Conservation (phyloP, 192 early-diverging fungal species). For the Coemansia sp. region DNA sequence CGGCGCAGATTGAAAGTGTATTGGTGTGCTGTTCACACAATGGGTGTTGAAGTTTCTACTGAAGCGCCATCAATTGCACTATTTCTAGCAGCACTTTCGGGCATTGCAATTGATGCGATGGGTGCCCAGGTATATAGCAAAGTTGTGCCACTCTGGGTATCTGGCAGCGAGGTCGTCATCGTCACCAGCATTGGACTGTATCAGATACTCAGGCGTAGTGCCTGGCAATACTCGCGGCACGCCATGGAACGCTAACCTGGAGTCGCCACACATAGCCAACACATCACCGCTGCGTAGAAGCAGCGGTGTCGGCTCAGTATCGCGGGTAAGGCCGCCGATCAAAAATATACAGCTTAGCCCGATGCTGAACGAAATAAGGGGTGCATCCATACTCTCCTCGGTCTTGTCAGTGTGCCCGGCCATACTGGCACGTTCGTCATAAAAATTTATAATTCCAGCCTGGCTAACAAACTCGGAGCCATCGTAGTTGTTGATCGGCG, state of each 20-base stretch:
- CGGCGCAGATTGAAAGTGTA: background rate
- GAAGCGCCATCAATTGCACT: background rate
- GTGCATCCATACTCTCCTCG: conserved; percentile 80
- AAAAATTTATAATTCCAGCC: conserved; percentile 95
- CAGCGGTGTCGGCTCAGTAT: conserved; percentile 68
- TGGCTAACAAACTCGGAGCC: conserved; percentile 66
- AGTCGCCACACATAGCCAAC: conserved; percentile 81
- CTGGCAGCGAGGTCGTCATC: conserved; percentile 20
- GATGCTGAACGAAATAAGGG: conserved; percentile 73
- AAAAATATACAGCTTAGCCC: conserved; percentile 69
- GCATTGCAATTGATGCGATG: conserved; percentile 91
- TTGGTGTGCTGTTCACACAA: background rate
- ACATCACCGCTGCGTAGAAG: conserved; percentile 84
- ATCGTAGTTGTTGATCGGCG: conserved; percentile 59
- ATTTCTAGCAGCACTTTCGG: conserved; percentile 61
- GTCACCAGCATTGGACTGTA: conserved; percentile 14
- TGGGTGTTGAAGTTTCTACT: conserved; percentile 10
- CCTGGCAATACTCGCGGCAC: conserved; percentile 77
- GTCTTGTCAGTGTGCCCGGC: conserved; percentile 93
- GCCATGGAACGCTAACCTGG: conserved; percentile 79
- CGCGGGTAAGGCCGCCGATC: conserved; percentile 72
- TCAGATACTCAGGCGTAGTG: conserved; percentile 68
- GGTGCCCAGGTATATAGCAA: conserved; percentile 65
- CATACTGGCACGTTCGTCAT: conserved; percentile 75
- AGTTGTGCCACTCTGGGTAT: conserved; percentile 64